These are phyloP conservation scores for Amanita rubescens DNA, from an alignment of 768 basidiomycete species.

Conservation along the genomic window DNA sequence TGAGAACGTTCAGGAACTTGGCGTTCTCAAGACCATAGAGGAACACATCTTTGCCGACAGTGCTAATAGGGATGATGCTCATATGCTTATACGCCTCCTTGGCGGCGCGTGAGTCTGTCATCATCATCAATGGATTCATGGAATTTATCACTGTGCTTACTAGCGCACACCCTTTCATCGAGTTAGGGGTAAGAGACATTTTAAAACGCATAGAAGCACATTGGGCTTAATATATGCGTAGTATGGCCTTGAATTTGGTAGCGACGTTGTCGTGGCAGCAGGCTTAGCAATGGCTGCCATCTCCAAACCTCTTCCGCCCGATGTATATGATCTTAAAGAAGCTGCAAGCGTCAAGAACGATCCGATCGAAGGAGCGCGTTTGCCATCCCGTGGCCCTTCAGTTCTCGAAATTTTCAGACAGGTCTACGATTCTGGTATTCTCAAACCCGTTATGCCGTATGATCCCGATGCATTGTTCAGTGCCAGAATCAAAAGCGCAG, in stretches of 20 bases:
- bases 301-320: slow-evolving; percentile 22
- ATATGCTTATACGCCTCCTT: slow-evolving; percentile 30
- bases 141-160: neutral
- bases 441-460: slow-evolving; percentile 47
- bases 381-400: slow-evolving; percentile 22
- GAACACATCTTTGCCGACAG: slow-evolving; percentile 36
- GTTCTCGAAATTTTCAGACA: slow-evolving; percentile 45
- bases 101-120: slow-evolving; percentile 25
- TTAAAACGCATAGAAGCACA: neutral
- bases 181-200: slow-evolving; percentile 39
- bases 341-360: slow-evolving; percentile 1
- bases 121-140: neutral
- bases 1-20: slow-evolving; percentile 27
- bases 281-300: slow-evolving; percentile 47
- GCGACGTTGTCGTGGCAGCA: slow-evolving; percentile 41
- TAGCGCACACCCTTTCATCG: slow-evolving; percentile 51
- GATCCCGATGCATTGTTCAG: slow-evolving; percentile 35
- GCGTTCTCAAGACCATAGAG: slow-evolving; percentile 35
- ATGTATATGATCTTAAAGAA: slow-evolving; percentile 23
- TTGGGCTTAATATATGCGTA: slow-evolving; percentile 13
- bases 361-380: slow-evolving; percentile 1
- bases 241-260: slow-evolving; percentile 49
- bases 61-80: slow-evolving; percentile 24
- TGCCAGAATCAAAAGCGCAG: slow-evolving; percentile 25
- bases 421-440: slow-evolving; percentile 39